Base-by-base conservation (phyloP, 2,329 filamentous ascomycete genomes). In the Thelonectria olida region DNA sequence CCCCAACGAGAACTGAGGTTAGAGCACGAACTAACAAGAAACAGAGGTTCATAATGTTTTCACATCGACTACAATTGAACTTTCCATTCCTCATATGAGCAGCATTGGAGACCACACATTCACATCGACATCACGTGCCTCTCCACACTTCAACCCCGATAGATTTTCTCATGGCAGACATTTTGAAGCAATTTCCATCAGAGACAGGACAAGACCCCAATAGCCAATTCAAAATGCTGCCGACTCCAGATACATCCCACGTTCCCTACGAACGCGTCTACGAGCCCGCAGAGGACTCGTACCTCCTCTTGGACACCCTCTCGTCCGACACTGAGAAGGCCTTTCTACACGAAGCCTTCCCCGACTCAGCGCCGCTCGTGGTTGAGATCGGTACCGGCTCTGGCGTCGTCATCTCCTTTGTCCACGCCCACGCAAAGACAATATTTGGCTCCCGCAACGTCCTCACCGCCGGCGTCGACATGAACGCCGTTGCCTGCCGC, bases 221-320 rank as follows among this genome's bases (percentile, higher is more conserved):
- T 25, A 25, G 7, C 39, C 38, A 54, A n/a, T 15, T 38, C 31
- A 74, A 36, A 27, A 97, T 97, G 94, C 87, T 99, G 25, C 94
- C 95, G 9, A 99, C 96, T 1, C 96, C 96, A 13, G 92, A 92
- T 59, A 99, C 96, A 3, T 92, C 92, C 20, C 96, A 99, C 80
- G 92, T 98, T 61, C 87, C 90, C 55, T 97, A 94, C 79, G 87
- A 92, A 76, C 88, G 90, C 56, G 90, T 98, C 69, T 99, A 99
- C 79, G 94, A 97, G 74, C 96, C 96, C 34, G 91, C 95, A 10
- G 96, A 99, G 79, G 96, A 99, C 80, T 97, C 94, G 5, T 99
- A 93, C 75, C 87, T 99, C 44, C 86, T 99, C 49, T 87, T 99
- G 27, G 95, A 99, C 79, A 97, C 94, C 0, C 85, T 99, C 44